These are phyloP conservation scores for Ascochyta pisi DNA, from an alignment of 2,329 filamentous ascomycete species.

Conservation along the genomic window DNA sequence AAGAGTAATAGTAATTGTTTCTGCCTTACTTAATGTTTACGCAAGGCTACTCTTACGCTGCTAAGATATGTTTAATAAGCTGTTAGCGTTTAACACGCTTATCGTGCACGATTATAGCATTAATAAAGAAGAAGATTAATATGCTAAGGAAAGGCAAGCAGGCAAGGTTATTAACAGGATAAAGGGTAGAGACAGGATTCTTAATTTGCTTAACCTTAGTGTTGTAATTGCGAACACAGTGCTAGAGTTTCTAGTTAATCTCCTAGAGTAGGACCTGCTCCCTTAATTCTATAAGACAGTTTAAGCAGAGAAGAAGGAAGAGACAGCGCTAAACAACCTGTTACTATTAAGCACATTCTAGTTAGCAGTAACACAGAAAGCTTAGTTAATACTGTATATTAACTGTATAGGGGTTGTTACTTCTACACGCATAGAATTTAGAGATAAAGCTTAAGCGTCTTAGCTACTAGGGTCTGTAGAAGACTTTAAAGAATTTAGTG, in stretches of 20 bases:
- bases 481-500: background rate
- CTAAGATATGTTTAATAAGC: background rate
- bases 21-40: background rate
- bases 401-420: background rate
- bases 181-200: background rate
- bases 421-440: background rate
- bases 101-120: background rate
- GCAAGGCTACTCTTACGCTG: background rate
- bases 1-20: background rate
- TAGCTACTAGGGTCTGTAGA: background rate
- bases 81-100: background rate
- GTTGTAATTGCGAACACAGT: background rate
- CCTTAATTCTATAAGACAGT: background rate
- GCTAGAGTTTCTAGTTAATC: background rate
- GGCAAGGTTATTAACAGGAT: background rate
- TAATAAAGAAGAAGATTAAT: background rate
- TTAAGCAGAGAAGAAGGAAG: background rate
- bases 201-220: background rate
- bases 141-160: background rate
- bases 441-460: background rate
- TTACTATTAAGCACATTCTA: background rate
- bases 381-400: background rate
- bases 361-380: background rate
- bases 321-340: background rate
- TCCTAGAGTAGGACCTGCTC: background rate